Base-by-base conservation (phyloP, 805 yeast species). In the Lipomyces starkeyi region DNA sequence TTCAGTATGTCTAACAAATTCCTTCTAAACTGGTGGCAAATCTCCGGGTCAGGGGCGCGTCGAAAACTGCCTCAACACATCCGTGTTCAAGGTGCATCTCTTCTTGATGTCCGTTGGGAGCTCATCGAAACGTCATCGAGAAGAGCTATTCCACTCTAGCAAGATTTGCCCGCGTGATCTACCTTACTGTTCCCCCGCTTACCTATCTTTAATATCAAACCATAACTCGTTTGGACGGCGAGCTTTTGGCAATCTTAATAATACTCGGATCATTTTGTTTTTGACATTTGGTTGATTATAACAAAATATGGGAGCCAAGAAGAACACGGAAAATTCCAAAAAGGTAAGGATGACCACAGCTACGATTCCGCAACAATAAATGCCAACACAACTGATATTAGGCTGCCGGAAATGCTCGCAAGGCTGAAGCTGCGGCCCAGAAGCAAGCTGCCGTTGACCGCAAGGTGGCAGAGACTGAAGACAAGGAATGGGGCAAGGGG, bases 401-500 rank as follows among this genome's bases (percentile, higher is more conserved):
- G 74, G 74, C 70, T 7, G 75, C 75, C 3, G 75, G 75, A 32
- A 65, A 73, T 40, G 74, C 75, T 11, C 71, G 74, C 67, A 88
- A 88, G 79, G 90, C 90, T 1, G 91, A 87, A 52, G 82, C 83
- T 11, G 90, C 91, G 29, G 82, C 80, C 72, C 83, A 83, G 74
- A 88, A 88, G 78, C 80, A 82, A 59, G 83, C 82, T 52, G 90
- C 81, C 13, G 85, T 82, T n/a, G 82, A 78, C 1, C 82, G 81
- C 4, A 80, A 79, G 32, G 77, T 75, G 6, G 88, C 82, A 55
- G 85, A 84, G 0, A 84, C 79, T 0, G 93, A 90, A 73, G 88
- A 85, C 35, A 83, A 83, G 17, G 82, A 85, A 70, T 90, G 95
- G 95, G 86, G 84, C 2, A 82, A 87, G 27, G 96, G 95, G 40